Percentiles rank a stretch among this genome's conserved stretches.
Evolutionary conservation across 2,329 filamentous ascomycete species (phyloP).

Genomic region (Zalaria obscura): DNA sequence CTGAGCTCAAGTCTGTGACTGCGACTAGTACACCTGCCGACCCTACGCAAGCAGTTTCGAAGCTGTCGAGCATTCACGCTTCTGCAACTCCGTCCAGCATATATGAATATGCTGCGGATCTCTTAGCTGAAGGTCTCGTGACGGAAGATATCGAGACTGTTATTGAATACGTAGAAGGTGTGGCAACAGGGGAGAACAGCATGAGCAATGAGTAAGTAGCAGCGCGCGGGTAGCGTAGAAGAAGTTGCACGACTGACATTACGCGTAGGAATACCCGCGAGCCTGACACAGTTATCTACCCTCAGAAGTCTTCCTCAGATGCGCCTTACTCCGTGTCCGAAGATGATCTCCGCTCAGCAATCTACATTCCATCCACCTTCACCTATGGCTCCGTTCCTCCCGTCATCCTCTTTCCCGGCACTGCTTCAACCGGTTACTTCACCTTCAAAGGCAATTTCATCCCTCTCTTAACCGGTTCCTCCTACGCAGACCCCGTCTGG

Average conservation of each 20-base stretch:
- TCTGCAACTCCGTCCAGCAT: slow-evolving; percentile 13
- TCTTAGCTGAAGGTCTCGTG: slow-evolving; percentile 16
- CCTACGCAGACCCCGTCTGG: slow-evolving; percentile 37
- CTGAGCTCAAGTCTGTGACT: slow-evolving; percentile 9
- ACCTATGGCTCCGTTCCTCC: slow-evolving; percentile 31
- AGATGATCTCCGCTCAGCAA: slow-evolving; percentile 31
- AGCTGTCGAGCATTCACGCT: slow-evolving; percentile 7
- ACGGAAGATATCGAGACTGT: slow-evolving; percentile 10
- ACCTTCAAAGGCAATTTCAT: slow-evolving; percentile 34
- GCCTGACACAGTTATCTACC: slow-evolving; percentile 20
- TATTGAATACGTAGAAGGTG: slow-evolving; percentile 10
- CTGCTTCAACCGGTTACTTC: slow-evolving; percentile 32
- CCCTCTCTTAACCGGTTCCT: slow-evolving; percentile 29
- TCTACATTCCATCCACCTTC: slow-evolving; percentile 38
- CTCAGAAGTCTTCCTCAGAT: slow-evolving; percentile 24
- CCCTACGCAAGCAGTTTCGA: slow-evolving; percentile 8
- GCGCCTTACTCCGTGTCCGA: slow-evolving; percentile 36
- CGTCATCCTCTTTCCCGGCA: slow-evolving; percentile 40
- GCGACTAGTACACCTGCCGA: slow-evolving; percentile 14
- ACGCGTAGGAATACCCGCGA: too few species aligned
- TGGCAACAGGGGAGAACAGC: slow-evolving; percentile 11
- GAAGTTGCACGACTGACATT: too few species aligned
- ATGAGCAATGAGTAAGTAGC: slow-evolving; percentile 9
- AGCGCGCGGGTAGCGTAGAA: too few species aligned
- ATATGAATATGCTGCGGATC: slow-evolving; percentile 10